Percentiles rank a stretch among this genome's conserved stretches.
Conservation (phyloP, 768 basidiomycete species). For the Russula olivacea region DNA sequence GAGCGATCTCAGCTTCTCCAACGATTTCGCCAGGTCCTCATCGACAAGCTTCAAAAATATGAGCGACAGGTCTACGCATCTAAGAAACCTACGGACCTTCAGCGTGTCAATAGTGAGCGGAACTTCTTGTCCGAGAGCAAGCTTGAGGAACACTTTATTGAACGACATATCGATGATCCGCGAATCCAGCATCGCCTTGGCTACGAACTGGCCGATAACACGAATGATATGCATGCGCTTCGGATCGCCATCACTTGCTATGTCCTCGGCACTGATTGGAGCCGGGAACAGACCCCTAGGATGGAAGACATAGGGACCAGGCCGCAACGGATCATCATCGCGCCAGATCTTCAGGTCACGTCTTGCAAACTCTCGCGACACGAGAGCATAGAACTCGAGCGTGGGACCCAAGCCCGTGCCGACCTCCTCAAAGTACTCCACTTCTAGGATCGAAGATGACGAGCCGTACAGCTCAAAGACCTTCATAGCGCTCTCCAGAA, state of each 20-base stretch:
- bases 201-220: conserved; percentile 92
- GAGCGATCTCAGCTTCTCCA: conserved; percentile 71
- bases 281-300: conserved; percentile 84
- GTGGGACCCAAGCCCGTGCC: conserved; percentile 97
- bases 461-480: conserved; percentile 96
- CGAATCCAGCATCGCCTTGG: conserved; percentile 94
- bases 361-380: conserved; percentile 90
- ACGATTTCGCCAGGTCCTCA: conserved; percentile 74
- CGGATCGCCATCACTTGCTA: conserved; percentile 65
- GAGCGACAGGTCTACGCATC: not conserved
- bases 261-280: conserved; percentile 66
- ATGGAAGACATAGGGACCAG: conserved; percentile 73
- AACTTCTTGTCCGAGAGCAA: conserved; percentile 81
- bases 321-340: conserved; percentile 61
- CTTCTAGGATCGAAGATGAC: conserved; percentile 88
- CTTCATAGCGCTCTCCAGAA: conserved; percentile 93
- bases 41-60: conserved; percentile 63
- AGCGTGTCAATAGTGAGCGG: conserved; percentile 79
- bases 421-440: conserved; percentile 98
- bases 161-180: conserved; percentile 94
- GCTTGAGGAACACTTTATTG: conserved; percentile 91
- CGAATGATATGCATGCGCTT: conserved; percentile 83
- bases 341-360: conserved; percentile 89
- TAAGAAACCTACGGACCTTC: conserved; percentile 44
- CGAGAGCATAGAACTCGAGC: conserved; percentile 96